Conservation (phyloP, 352 stramenopile species). For the Phytophthora syringae region DNA sequence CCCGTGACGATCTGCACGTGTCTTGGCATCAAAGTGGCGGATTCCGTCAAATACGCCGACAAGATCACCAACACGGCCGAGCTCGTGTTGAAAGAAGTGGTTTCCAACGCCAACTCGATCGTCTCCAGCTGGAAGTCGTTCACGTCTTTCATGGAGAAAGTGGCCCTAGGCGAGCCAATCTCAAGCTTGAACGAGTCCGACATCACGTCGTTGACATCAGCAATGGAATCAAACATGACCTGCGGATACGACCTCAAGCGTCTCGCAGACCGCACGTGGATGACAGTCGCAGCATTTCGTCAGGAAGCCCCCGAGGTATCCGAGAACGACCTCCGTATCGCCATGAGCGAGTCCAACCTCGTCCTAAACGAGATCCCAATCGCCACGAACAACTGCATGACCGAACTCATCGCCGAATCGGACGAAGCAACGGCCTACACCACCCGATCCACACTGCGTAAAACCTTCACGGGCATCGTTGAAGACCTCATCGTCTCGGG, state of each 20-base stretch:
- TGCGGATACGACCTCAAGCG: slow-evolving; percentile 33
- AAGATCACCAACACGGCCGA: slow-evolving; percentile 21
- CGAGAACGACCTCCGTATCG: slow-evolving; percentile 20
- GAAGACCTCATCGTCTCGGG: slow-evolving; percentile 10
- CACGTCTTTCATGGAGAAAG: slow-evolving; percentile 15
- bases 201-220: slow-evolving; percentile 13
- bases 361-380: slow-evolving; percentile 51
- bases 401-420: slow-evolving; percentile 36
- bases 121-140: slow-evolving; percentile 20
- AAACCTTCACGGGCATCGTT: slow-evolving; percentile 6
- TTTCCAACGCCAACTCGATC: slow-evolving; percentile 30
- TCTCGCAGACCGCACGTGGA: slow-evolving; percentile 25
- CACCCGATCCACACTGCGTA: slow-evolving; percentile 8
- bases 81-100: slow-evolving; percentile 25
- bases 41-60: slow-evolving; percentile 9
- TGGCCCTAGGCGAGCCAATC: slow-evolving; percentile 18
- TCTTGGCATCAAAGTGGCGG: slow-evolving; percentile 20
- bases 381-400: slow-evolving; percentile 39
- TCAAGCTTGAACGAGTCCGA: slow-evolving; percentile 14
- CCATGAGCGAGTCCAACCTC: slow-evolving; percentile 36
- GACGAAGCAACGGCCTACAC: slow-evolving; percentile 26
- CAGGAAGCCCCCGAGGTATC: slow-evolving; percentile 14
- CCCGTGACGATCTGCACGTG: slow-evolving; percentile 42
- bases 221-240: slow-evolving; percentile 23
- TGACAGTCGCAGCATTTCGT: slow-evolving; percentile 14